phyloP scores from a whole-genome alignment of 2,329 filamentous ascomycete species.

The Hypoxylon sp. region DNA sequence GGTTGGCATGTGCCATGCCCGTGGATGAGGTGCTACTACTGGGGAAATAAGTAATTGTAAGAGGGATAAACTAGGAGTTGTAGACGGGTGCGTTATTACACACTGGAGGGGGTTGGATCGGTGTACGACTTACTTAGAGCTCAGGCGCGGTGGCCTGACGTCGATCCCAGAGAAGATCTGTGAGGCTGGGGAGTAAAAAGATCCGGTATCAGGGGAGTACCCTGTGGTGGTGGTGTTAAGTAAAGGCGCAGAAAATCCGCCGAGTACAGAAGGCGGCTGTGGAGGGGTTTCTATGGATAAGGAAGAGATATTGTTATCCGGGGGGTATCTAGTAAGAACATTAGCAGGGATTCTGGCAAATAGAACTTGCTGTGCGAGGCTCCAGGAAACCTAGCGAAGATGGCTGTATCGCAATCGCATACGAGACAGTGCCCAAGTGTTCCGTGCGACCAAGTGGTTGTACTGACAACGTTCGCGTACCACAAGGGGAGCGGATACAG shows the following conservation, averaged over 20 bases:
- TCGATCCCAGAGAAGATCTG: conserved; percentile 60
- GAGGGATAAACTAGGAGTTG: conserved; percentile 27
- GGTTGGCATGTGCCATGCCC: conserved; percentile 67
- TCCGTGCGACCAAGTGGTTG: conserved; percentile 49
- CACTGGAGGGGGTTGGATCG: conserved; percentile 22
- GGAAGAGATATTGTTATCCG: conserved; percentile 61
- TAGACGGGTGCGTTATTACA: conserved; percentile 28
- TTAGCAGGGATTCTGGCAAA: conserved; percentile 47
- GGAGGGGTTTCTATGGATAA: conserved; percentile 62
- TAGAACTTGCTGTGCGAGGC: conserved; percentile 42
- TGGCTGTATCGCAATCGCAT: conserved; percentile 50
- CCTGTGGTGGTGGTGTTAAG: conserved; percentile 56
- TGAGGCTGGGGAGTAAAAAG: conserved; percentile 58
- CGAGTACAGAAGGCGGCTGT: conserved; percentile 60
- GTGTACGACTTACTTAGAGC: conserved; percentile 60
- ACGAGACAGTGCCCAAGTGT: conserved; percentile 45
- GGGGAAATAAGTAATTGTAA: conserved; percentile 51
- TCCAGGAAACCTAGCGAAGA: conserved; percentile 47
- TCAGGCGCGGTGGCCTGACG: conserved; percentile 62
- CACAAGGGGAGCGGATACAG: conserved; percentile 53
- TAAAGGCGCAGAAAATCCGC: conserved; percentile 60
- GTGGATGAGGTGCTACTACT: conserved; percentile 59
- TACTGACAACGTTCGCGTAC: conserved; percentile 57
- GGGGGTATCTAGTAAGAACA: conserved; percentile 59
- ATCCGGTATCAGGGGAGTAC: conserved; percentile 59